Evolutionary conservation across 148 eudicot genomes (phyloP), one percentile per base, ranked within the genome.

Genomic region (Talinum fruticosum): DNA sequence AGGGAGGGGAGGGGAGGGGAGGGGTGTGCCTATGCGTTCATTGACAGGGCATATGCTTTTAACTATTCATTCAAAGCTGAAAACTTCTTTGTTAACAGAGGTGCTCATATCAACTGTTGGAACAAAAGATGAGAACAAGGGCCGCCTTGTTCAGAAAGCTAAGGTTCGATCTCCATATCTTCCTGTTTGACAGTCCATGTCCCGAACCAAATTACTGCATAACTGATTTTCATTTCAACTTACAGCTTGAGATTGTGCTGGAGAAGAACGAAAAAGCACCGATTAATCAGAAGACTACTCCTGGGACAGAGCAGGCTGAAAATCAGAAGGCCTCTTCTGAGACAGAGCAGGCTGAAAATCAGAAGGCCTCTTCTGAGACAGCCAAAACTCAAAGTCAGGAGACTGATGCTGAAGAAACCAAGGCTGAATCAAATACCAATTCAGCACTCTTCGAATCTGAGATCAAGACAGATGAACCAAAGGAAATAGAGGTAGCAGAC

Each of bases 101-200:
- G 78, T 87, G 57, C 54, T 71, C 34, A 85, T 82, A 81, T 85
- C 90, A 30, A 87, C 87, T 14, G 79, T 87, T 72, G 85, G 78
- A 33, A 61, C 79, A 0, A 85, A 85, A 69, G 87, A 87, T 71
- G 85, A 79, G 14, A 41, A 12, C 71, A 85, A 75, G 66, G 87
- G 87, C 21, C 79, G 82, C 14, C 44, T 77, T 30, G 79, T 82
- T 29, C 83, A 81, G 68, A 87, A 85, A 53, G 86, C 88, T 0
- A 78, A 82, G 84, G 84, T 82, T 24, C 12, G 4, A 4, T 29
- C 32, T 29, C 29, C n/a, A 6, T 29, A 62, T 62, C 66, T 62
- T 23, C 28, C 8, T 33, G 33, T 28, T 62, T 26, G 30, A n/a
- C 30, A 32, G 8, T 23, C 57, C 16, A 49, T 67, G 18, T 28